A percentile compares a stretch with the other conserved stretches of the same genome.
phyloP scores from a whole-genome alignment of 2,329 filamentous ascomycete species.

The Colletotrichum sp. region DNA sequence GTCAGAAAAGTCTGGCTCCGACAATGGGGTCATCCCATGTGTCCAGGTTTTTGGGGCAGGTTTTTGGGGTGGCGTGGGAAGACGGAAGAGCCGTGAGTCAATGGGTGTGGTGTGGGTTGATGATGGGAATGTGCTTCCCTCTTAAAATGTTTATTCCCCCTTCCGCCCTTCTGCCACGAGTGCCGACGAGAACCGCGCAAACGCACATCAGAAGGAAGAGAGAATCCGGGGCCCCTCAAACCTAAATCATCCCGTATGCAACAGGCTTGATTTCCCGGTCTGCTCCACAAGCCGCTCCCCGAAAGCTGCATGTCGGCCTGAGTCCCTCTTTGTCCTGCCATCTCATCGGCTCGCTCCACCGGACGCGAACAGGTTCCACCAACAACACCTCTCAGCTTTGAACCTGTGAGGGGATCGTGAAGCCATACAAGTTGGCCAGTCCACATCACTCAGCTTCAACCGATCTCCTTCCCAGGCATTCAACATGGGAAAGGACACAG shows the following conservation, averaged over 20 bases:
- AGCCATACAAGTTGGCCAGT: not conserved
- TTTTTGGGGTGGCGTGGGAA: conserved; percentile 10
- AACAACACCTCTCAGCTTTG: not conserved
- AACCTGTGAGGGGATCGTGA: not conserved
- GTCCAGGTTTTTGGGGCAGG: not conserved
- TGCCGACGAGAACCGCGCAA: not conserved
- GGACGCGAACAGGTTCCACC: conserved; percentile 7
- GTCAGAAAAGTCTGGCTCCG: conserved; percentile 1
- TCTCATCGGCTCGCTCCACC: not conserved
- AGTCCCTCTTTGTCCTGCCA: not conserved
- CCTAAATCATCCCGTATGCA: not conserved
- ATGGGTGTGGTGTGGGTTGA: not conserved
- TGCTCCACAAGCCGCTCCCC: conserved; percentile 5
- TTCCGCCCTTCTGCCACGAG: not conserved
- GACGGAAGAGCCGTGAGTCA: conserved; percentile 7
- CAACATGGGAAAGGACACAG: conserved; percentile 11
- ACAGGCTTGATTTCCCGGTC: not conserved
- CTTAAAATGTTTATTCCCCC: not conserved
- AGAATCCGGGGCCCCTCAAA: conserved; percentile 23
- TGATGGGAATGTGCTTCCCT: not conserved
- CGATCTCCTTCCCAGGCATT: not conserved
- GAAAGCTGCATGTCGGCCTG: not conserved
- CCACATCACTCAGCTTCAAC: not conserved
- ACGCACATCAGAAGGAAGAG: not conserved
- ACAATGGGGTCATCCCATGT: not conserved